phyloP scores from a whole-genome alignment of 352 stramenopile genomes.

The Phytopythium chamaehyphon region DNA sequence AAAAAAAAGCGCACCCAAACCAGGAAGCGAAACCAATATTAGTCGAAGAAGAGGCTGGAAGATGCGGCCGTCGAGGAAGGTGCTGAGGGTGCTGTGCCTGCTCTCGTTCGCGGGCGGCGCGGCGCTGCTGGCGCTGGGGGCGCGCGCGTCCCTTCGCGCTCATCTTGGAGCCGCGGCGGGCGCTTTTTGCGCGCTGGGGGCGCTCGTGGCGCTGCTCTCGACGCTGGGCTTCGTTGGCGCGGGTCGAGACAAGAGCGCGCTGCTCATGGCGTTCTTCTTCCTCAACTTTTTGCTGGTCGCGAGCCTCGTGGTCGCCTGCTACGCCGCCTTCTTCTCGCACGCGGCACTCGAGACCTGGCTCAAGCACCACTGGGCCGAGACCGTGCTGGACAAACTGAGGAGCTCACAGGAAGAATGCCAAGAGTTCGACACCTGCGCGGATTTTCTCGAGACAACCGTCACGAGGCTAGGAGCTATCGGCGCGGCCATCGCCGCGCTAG shows the following conservation, averaged over 20 bases:
- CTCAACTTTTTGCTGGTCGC: constrained; percentile 62
- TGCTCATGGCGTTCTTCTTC: constrained; percentile 78
- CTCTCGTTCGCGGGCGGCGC: constrained; percentile 51
- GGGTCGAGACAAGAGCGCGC: constrained; percentile 52
- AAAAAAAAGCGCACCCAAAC: neutral
- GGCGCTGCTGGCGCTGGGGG: constrained; percentile 42
- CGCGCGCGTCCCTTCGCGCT: constrained; percentile 46
- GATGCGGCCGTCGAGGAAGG: constrained; percentile 64
- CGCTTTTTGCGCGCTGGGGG: constrained; percentile 37
- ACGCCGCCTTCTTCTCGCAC: constrained; percentile 63
- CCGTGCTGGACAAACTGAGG: constrained; percentile 42
- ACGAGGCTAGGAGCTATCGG: constrained; percentile 44
- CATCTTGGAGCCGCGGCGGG: constrained; percentile 49
- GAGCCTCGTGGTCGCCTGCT: constrained; percentile 56
- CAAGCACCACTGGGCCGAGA: constrained; percentile 65
- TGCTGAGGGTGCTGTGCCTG: constrained; percentile 53
- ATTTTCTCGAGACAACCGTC: constrained; percentile 48
- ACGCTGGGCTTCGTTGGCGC: constrained; percentile 60
- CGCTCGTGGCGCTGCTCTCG: constrained; percentile 44
- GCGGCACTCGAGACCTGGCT: constrained; percentile 64
- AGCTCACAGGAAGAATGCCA: constrained; percentile 36
- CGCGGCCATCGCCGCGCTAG: constrained; percentile 36
- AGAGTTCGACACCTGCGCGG: constrained; percentile 45
- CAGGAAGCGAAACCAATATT: too few relatives aligned
- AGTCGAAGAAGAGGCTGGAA: too few relatives aligned